Conservation (phyloP, 2,329 filamentous ascomycete genomes). For the Fusarium graminum region DNA sequence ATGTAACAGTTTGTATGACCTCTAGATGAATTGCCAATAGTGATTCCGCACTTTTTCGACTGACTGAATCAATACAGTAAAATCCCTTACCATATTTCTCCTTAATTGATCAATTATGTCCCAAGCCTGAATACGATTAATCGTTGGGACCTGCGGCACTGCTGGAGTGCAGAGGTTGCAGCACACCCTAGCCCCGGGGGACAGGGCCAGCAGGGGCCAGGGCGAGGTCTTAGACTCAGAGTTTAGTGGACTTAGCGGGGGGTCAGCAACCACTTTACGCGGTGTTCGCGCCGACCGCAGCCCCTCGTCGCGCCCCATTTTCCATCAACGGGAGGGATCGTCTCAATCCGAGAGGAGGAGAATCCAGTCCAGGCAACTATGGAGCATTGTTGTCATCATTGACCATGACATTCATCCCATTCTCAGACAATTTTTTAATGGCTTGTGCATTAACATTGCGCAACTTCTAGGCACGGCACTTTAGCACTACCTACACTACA, state of each 20-base stretch:
- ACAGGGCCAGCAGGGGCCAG: conserved; percentile 29
- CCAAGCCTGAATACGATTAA: conserved; percentile 29
- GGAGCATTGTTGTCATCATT: conserved; percentile 45
- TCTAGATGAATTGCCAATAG: background rate
- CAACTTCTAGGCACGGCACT: too few species aligned
- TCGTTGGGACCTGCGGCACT: conserved; percentile 38
- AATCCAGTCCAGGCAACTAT: conserved; percentile 52
- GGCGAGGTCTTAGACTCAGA: conserved; percentile 39
- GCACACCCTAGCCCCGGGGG: conserved; percentile 33
- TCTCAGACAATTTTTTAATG: conserved; percentile 40
- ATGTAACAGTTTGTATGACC: background rate
- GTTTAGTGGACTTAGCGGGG: conserved; percentile 47
- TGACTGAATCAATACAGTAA: background rate
- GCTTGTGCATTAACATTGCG: conserved; percentile 19
- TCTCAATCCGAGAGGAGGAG: conserved; percentile 40
- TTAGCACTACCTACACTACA: background rate
- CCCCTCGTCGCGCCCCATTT: conserved; percentile 50
- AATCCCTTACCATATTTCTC: conserved; percentile 11
- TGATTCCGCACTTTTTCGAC: conserved; percentile 9
- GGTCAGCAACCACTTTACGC: conserved; percentile 49
- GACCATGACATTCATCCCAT: conserved; percentile 4
- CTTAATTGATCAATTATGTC: conserved; percentile 33
- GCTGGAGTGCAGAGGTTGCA: conserved; percentile 42
- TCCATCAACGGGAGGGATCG: conserved; percentile 45
- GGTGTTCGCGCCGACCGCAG: conserved; percentile 44